Conservation (phyloP, 2,329 filamentous ascomycete species). For the Dothistroma pini region DNA sequence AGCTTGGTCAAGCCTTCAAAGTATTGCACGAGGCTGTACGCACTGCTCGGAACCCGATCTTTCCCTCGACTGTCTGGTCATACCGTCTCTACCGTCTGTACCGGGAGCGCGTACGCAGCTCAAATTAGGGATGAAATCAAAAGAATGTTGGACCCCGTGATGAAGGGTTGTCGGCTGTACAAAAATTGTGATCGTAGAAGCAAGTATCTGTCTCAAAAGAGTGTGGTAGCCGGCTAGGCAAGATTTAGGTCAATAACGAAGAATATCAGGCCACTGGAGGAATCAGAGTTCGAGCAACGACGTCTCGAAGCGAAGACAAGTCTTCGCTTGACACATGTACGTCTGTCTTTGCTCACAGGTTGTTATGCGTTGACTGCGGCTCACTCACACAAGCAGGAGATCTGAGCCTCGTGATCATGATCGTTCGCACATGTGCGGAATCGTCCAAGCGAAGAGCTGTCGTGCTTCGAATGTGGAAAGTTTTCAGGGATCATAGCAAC, state of each 20-base stretch:
- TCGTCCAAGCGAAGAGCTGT: background rate
- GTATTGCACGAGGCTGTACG: background rate
- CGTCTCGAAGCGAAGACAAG: background rate
- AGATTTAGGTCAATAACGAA: background rate
- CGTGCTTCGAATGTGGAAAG: background rate
- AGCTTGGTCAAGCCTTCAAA: background rate
- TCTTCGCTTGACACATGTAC: background rate
- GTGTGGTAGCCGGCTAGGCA: background rate
- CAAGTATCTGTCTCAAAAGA: background rate
- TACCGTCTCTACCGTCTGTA: background rate
- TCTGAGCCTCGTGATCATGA: background rate
- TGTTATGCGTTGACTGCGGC: background rate
- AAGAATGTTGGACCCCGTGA: constrained; percentile 4
- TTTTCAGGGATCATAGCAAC: background rate
- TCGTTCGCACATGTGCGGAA: no score
- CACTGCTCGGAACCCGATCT: background rate
- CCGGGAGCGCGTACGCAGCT: background rate
- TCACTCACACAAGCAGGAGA: background rate
- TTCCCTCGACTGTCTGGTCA: no score
- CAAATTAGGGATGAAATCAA: constrained; percentile 6
- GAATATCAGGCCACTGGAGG: background rate
- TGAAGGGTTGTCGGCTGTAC: background rate
- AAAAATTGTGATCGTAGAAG: background rate
- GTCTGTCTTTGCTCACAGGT: background rate
- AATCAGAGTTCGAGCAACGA: background rate